Evolutionary conservation across 345 rosid genomes (phyloP), one percentile per base, ranked within the genome.

Genomic region (Pugionium cornutum): DNA sequence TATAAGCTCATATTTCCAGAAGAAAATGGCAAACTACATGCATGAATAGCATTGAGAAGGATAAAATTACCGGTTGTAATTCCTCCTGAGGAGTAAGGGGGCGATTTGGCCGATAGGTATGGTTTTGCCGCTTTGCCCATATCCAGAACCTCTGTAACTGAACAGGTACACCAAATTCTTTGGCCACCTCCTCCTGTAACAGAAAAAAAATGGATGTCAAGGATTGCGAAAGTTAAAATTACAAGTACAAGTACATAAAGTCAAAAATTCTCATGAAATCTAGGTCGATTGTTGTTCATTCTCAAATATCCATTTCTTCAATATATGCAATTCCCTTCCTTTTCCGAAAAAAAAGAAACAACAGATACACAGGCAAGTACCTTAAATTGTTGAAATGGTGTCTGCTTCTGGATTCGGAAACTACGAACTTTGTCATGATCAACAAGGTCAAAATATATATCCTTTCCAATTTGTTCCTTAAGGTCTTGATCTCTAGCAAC

Each of bases 51-150:
- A 64, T 7, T 37, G 25, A 35, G 64, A 49, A 39, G 29, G 62
- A 37, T 47, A 34, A 36, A 62, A 62, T 66, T 79, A 90, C 99
- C 64, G 90, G 75, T 72, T 83, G 90, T 41, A 87, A 67, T 79
- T 94, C 99, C 74, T 94, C 97, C 56, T 66, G 78, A 41, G 76
- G 83, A 2, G 88, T 81, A 78, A 94, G 72, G 55, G 96, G 97
- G 53, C 92, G 82, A 75, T 83, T 81, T 41, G 95, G 95, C 51
- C 97, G 96, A 73, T 90, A 88, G 3, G 97, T 94, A 76, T 90
- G 96, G 67, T 94, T 94, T 70, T 86, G 91, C 29, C 99, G 91
- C 84, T 87, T 88, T 55, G 92, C 96, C 96, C 96, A 91, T 18
- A 94, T 81, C 99, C 99, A 94, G 76, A 88, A 94, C 31, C 97